Base-by-base conservation (phyloP, 2,329 filamentous ascomycete species). In the Onygenales sp. region DNA sequence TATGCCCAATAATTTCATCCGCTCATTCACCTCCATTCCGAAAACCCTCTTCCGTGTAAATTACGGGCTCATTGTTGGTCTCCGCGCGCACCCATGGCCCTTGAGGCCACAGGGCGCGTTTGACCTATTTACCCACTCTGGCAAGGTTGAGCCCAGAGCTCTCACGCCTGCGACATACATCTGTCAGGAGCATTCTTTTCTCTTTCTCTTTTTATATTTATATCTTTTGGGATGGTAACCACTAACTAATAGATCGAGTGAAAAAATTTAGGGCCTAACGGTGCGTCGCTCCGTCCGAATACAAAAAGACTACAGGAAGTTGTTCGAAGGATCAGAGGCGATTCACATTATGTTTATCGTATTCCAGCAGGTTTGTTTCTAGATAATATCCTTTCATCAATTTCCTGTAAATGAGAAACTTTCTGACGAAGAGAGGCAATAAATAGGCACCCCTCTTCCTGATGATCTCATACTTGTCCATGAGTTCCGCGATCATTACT, bases 401-500 rank as follows among this genome's bases (percentile, higher is more conserved):
- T 7, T n/a, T 47, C 9, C 2, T 32, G 13, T 36, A 38, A 36
- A 11, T 53, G 21, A n/a, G 42, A 17, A 8, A 2, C 38, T 2
- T 17, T 38, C 21, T 44, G 21, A 35, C 21, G 50, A 11, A 31
- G 21, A 7, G 17, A 31, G 9, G 32, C 32, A 31, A 35, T 38
- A 32, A 31, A 47, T 31, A 60, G 57, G 57, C 43, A 54, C 50
- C 1, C 44, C 43, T 27, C 43, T 55, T 48, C 60, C 60, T 21
- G 51, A 59, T 14, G 59, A 61, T 55, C 55, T 62, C 0, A 61
- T 61, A 45, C 49, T 62, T 9, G 60, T 62, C n/a, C 60, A 62
- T 52, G 59, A 61, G 48, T 61, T 62, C 48, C 14, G 43, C 3
- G 58, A 61, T 43, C 59, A 63, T 50, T 63, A 60, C 43, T 61